Evolutionary conservation across 495 filamentous ascomycete genomes (phyloP), one percentile per base, ranked within the genome.

Genomic region (Stereocaulon alpinum): DNA sequence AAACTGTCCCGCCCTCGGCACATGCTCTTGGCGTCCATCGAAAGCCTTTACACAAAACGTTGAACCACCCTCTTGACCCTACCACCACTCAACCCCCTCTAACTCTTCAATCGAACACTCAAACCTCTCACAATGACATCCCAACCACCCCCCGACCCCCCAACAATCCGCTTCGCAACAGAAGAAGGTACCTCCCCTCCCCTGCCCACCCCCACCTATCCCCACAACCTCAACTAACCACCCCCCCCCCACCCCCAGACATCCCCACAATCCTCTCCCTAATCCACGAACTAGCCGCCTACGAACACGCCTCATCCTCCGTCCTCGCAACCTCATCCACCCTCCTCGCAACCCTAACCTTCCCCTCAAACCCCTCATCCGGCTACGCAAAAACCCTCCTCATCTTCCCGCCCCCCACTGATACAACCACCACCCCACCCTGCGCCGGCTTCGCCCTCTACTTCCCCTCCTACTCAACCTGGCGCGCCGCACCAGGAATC

Each of bases 261-360:
- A 83, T 95, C 56, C 83, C 84, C 40, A 73, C 77, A 15, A 96
- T 97, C 70, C 82, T 95, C 61, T 70, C 82, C 60, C 74, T 96
- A 64, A 94, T 98, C 73, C 82, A 82, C 57, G 91, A 93, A 66
- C 83, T 97, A 6, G 92, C 93, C 62, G 80, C 83, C 65, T 96
- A 95, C 73, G 90, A 96, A 72, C 85, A 75, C 41, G 74, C 73
- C 63, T 76, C 84, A 18, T 74, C 86, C 67, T 75, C 81, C 58
- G 91, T 95, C 61, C 77, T 87, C 64, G 91, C 93, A 9, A 97
- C 89, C 60, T 79, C 86, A 43, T 74, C 77, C 20, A 80, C 81
- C 30, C 87, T 98, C 44, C 74, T 80, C 15, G 70, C 74, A 18
- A 96, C 89, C 43, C 86, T 98, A 69, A 87, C 88, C 44, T 91